Conservation (phyloP, 2,329 filamentous ascomycete genomes). For the Drechslera avenae region DNA sequence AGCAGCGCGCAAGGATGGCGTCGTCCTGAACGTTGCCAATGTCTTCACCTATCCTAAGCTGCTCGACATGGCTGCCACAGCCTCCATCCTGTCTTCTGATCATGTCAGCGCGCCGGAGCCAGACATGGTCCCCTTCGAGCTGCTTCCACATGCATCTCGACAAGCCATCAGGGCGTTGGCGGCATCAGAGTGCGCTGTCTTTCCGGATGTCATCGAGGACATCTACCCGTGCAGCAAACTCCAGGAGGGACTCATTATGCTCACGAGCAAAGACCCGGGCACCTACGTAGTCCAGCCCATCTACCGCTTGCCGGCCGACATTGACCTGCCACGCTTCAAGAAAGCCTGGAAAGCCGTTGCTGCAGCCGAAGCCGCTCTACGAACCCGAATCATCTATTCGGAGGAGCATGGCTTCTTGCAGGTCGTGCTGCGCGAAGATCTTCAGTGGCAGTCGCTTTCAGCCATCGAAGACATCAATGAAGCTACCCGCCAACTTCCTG, state of each 20-base stretch:
- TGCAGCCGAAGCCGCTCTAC: conserved; percentile 52
- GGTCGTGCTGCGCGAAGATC: conserved; percentile 34
- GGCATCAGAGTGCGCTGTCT: conserved; percentile 36
- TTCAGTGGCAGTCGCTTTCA: conserved; percentile 26
- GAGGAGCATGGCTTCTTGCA: conserved; percentile 42
- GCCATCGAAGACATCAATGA: conserved; percentile 33
- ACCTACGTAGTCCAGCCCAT: conserved; percentile 47
- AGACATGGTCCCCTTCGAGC: conserved; percentile 31
- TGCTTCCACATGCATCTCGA: conserved; percentile 24
- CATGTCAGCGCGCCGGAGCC: conserved; percentile 19
- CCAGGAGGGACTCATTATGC: conserved; percentile 40
- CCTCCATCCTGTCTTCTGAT: conserved; percentile 27
- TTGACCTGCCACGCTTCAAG: conserved; percentile 47
- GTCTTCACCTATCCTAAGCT: conserved; percentile 54
- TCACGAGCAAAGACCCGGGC: conserved; percentile 40
- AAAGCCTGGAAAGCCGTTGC: conserved; percentile 54
- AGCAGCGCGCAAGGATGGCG: conserved; percentile 47
- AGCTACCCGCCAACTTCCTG: conserved; percentile 34
- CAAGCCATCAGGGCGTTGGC: conserved; percentile 31
- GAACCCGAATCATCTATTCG: conserved; percentile 50
- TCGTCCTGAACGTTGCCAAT: conserved; percentile 50
- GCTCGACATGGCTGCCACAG: conserved; percentile 48
- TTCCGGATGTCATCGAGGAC: conserved; percentile 33
- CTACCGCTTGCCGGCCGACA: conserved; percentile 45
- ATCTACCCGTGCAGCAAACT: conserved; percentile 41